Base-by-base conservation (phyloP, 257 asterid genomes). In the Mentha longifolia region DNA sequence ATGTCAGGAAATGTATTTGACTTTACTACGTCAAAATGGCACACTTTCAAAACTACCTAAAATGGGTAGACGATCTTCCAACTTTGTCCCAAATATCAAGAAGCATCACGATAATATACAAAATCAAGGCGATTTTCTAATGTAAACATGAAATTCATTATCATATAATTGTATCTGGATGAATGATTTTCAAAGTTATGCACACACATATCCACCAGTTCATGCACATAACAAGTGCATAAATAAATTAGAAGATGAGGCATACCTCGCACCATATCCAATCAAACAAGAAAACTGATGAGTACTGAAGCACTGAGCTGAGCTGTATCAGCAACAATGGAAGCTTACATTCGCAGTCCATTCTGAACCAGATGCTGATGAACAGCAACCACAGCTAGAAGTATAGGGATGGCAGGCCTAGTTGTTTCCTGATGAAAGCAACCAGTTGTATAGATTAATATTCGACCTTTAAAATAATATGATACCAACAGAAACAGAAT, bases 301-400 rank as follows among this genome's bases (percentile, higher is more conserved):
- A 74, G 99, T 95, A 67, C 99, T 95, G 86, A 95, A 95, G 95
- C 98, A 95, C n/a, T n/a, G n/a, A n/a, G n/a, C 85, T 95, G 98
- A 77, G 99, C 99, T 9, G 99, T 95, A 80, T 95, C 98, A 73
- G 96, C 99, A 78, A 95, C 80, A 76, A 95, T 95, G 75, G 99
- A 95, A 77, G 99, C 96, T 79, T 94, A 92, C 95, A 95, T 88
- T 68, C 99, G 81, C 73, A 95, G 82, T 67, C 99, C 99, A 77
- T 89, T 95, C 84, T 95, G 99, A 81, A 95, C 92, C 73, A 95
- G 85, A 84, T 95, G 97, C 85, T 95, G 99, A 78, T 95, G 99
- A 79, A 95, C 98, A 61, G 99, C 96, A 71, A 98, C 99, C 59
- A 95, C 94, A 75, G 99, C 99, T 80, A 95, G 90, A 81, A 95